phyloP scores from a whole-genome alignment of 2,329 filamentous ascomycete genomes.

The Cyphellophora europaea region DNA sequence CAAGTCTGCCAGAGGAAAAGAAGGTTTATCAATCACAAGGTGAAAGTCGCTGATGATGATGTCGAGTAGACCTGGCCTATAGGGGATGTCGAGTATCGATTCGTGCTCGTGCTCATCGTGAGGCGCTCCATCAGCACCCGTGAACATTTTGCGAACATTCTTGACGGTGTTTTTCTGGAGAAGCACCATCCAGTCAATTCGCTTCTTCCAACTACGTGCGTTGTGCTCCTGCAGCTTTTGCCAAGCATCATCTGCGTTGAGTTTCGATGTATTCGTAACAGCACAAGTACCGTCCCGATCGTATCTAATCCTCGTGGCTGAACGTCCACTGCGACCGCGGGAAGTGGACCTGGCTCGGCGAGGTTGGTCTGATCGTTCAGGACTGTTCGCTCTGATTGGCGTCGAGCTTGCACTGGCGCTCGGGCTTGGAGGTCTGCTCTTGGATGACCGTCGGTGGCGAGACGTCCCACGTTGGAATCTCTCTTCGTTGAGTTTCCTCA shows the following conservation, averaged over 20 bases:
- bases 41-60: constrained; percentile 76
- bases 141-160: constrained; percentile 70
- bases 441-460: constrained; percentile 43
- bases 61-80: constrained; percentile 74
- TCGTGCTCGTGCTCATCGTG: constrained; percentile 77
- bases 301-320: constrained; percentile 45
- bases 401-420: constrained; percentile 28
- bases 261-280: constrained; percentile 61
- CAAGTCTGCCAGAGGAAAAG: constrained; percentile 72
- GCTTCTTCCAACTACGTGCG: constrained; percentile 80
- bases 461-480: constrained; percentile 41
- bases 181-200: constrained; percentile 68
- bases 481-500: constrained; percentile 71
- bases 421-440: constrained; percentile 26
- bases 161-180: constrained; percentile 65
- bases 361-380: constrained; percentile 47
- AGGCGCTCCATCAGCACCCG: constrained; percentile 70
- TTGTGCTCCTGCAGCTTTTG: constrained; percentile 70
- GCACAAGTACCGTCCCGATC: constrained; percentile 68
- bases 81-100: constrained; percentile 73
- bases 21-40: constrained; percentile 81
- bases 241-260: constrained; percentile 68
- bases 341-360: constrained; percentile 22
- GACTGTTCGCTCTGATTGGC: constrained; percentile 34
- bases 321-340: constrained; percentile 25